phyloP scores from a whole-genome alignment of 2,329 filamentous ascomycete species.

The Aspergillus sp. region DNA sequence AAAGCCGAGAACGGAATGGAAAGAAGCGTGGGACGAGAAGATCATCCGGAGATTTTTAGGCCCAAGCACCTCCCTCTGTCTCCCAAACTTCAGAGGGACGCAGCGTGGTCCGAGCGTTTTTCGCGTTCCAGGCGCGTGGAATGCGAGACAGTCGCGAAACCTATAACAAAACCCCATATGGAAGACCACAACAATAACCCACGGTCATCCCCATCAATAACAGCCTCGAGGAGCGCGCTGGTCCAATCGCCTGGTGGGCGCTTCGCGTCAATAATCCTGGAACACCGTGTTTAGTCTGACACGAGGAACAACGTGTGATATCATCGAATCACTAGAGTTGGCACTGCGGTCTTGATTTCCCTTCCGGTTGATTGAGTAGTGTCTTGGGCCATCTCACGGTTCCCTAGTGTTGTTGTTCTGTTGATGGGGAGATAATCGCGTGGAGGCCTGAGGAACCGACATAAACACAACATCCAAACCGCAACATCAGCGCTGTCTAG shows the following conservation, averaged over 20 bases:
- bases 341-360: background rate
- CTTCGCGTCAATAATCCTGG: slow-evolving; percentile 21
- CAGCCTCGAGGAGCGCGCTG: slow-evolving; percentile 16
- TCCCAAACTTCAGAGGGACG: background rate
- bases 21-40: slow-evolving; percentile 2
- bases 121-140: slow-evolving; percentile 31
- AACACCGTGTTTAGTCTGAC: slow-evolving; percentile 8
- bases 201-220: slow-evolving; percentile 4
- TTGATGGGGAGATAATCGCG: slow-evolving; percentile 11
- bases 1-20: slow-evolving; percentile 2
- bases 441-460: slow-evolving; percentile 14
- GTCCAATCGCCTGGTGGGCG: slow-evolving; percentile 23
- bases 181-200: slow-evolving; percentile 10
- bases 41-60: slow-evolving; percentile 10
- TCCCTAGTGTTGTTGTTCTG: background rate
- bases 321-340: background rate
- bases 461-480: background rate
- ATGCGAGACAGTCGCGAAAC: slow-evolving; percentile 27
- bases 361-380: background rate
- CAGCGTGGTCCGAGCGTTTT: slow-evolving; percentile 24
- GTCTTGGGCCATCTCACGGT: background rate
- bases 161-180: slow-evolving; percentile 5
- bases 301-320: slow-evolving; percentile 9
- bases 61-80: background rate
- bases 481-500: background rate